Evolutionary conservation across 2,329 filamentous ascomycete genomes (phyloP).

Genomic region (Cercospora sesami): DNA sequence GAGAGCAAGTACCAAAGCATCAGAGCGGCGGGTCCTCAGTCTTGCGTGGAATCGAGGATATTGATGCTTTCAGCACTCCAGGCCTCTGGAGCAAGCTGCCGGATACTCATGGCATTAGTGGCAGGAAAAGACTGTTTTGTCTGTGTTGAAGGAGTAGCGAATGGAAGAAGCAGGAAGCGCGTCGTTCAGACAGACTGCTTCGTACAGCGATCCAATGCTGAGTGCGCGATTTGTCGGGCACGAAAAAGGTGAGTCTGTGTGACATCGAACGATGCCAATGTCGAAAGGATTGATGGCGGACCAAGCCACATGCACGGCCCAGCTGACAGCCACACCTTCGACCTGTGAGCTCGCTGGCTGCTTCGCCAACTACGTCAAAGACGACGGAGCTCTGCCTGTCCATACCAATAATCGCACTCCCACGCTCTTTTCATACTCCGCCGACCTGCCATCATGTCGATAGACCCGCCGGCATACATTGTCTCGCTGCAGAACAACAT

Average conservation of each 20-base stretch:
- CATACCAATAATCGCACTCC: background rate
- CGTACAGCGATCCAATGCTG: background rate
- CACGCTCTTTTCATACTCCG: background rate
- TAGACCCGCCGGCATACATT: slow-evolving; percentile 86
- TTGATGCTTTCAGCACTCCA: background rate
- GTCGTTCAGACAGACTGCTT: background rate
- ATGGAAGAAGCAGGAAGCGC: background rate
- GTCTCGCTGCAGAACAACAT: slow-evolving; percentile 95
- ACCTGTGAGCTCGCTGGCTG: background rate
- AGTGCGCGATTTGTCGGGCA: background rate
- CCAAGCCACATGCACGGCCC: background rate
- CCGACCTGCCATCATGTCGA: slow-evolving; percentile 64
- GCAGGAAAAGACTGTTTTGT: background rate
- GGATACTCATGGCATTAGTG: background rate
- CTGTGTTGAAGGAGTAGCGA: background rate
- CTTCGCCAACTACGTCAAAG: slow-evolving; percentile 6
- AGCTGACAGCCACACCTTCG: background rate
- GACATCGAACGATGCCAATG: background rate
- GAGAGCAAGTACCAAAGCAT: slow-evolving; percentile 60
- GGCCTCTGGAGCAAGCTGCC: slow-evolving; percentile 6
- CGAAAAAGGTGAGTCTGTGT: background rate
- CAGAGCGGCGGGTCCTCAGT: background rate
- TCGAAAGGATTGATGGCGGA: background rate
- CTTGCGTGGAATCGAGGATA: background rate
- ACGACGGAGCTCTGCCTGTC: background rate